phyloP scores from a whole-genome alignment of 306 rosid genomes.

The Quercus cerris region DNA sequence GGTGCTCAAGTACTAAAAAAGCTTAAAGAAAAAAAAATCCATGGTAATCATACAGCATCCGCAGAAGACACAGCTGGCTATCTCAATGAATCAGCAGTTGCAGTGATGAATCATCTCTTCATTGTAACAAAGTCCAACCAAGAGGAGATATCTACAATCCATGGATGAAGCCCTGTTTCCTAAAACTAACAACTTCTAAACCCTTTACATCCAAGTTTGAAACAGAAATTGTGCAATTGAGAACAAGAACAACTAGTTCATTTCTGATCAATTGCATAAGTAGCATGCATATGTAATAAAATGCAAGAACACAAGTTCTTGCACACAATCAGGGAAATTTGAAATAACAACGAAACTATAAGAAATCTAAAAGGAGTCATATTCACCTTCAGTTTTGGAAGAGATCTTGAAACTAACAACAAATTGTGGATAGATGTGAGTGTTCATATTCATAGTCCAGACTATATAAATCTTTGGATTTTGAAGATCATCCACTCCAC shows the following conservation, averaged over 20 bases:
- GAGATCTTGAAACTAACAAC: slow-evolving; percentile 73
- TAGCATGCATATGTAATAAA: not conserved
- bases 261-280: slow-evolving; percentile 4
- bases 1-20: slow-evolving; percentile 18
- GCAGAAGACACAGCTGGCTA: slow-evolving; percentile 29
- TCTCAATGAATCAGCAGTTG: slow-evolving; percentile 32
- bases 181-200: slow-evolving; percentile 21
- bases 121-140: slow-evolving; percentile 29
- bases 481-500: slow-evolving; percentile 79
- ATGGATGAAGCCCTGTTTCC: slow-evolving; percentile 25
- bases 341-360: slow-evolving; percentile 7
- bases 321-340: not conserved
- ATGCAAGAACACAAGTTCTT: slow-evolving; percentile 1
- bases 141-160: slow-evolving; percentile 22
- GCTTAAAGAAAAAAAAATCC: slow-evolving; percentile 13
- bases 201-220: slow-evolving; percentile 24
- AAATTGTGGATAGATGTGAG: slow-evolving; percentile 82
- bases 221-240: slow-evolving; percentile 13
- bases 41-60: slow-evolving; percentile 25
- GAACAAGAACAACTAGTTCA: slow-evolving; percentile 21
- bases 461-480: slow-evolving; percentile 54
- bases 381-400: slow-evolving; percentile 61
- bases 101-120: slow-evolving; percentile 27
- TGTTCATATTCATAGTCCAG: slow-evolving; percentile 80
- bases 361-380: slow-evolving; percentile 24